Conservation (phyloP, 345 rosid species). For the Bretschneidera sinensis region DNA sequence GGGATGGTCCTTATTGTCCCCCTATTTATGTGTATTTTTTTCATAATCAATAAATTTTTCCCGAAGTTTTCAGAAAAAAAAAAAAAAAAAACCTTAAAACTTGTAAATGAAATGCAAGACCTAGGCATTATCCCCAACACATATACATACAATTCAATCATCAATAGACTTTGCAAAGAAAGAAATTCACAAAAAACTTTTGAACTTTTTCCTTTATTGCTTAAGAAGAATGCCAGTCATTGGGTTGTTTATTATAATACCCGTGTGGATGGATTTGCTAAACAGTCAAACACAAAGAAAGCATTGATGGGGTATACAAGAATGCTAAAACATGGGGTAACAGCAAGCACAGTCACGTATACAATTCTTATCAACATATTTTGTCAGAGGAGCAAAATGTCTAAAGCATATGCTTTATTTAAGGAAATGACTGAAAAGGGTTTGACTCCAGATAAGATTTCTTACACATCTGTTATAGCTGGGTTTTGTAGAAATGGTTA, state of each 20-base stretch:
- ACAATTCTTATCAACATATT: slow-evolving; percentile 45
- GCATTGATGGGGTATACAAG: slow-evolving; percentile 32
- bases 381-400: slow-evolving; percentile 18
- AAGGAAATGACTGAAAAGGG: slow-evolving; percentile 35
- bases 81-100: slow-evolving; percentile 44
- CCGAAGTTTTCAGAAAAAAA: too few relatives aligned
- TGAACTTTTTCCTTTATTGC: slow-evolving; percentile 47
- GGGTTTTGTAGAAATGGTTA: slow-evolving; percentile 42
- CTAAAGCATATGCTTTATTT: slow-evolving; percentile 33
- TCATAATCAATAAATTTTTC: too few relatives aligned
- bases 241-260: slow-evolving; percentile 27
- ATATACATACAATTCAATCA: slow-evolving; percentile 34
- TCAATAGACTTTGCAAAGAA: slow-evolving; percentile 36
- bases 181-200: slow-evolving; percentile 29
- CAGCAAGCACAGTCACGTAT: slow-evolving; percentile 30
- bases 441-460: slow-evolving; percentile 34
- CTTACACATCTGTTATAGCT: slow-evolving; percentile 40
- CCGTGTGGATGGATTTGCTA: slow-evolving; percentile 42
- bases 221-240: slow-evolving; percentile 40
- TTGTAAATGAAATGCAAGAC: slow-evolving; percentile 28
- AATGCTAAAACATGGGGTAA: slow-evolving; percentile 40
- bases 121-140: slow-evolving; percentile 30
- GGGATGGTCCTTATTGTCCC: too few relatives aligned
- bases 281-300: slow-evolving; percentile 27
- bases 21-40: too few relatives aligned